Evolutionary conservation across 805 yeast genomes (phyloP), one percentile per base, ranked within the genome.

Genomic region (Pichia membranifaciens): DNA sequence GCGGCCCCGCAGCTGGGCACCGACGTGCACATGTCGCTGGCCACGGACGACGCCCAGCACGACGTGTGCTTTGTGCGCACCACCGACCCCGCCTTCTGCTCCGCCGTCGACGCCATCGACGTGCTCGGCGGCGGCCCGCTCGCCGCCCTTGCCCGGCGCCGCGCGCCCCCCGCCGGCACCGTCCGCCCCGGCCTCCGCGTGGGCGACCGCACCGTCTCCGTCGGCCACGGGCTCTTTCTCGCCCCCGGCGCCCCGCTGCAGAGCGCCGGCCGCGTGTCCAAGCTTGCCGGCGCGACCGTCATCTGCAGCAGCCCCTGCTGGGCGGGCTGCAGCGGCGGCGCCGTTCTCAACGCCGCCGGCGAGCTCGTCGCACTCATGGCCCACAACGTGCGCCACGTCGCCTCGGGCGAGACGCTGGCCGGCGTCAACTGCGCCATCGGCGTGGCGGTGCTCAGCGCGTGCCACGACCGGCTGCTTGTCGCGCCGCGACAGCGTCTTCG

Each of bases 291-390:
- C 15, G 37, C 18, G 3, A 41, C 72, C 47, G 54, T 71, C 2
- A 55, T 72, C 0, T 58, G 73, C 1, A 69, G 76, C 0, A 61
- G 75, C 0, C 61, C 72, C 8, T 73, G 76, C 54, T 74, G 78
- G 78, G 69, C 73, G 45, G 79, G 79, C 1, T 73, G 78, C 4
- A 70, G 75, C 1, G 79, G 79, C 0, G 78, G 78, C 0, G 76
- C 74, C 0, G 54, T 73, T 3, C 65, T 71, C 38, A 41, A 43
- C 6, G 15, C 20, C 0, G 12, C 16, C 2, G 45, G 47, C 17
- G 51, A 58, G 13, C 52, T 74, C 10, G 43, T 70, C 7, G 79
- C 77, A 0, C 48, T 74, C 5, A 69, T 74, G 48, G 71, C 72
- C 44, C 69, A 75, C 38, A 74, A 74, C 53, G 77, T 23, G 3